A percentile compares a stretch with the other conserved stretches of the same genome.
Evolutionary conservation across 441 rosid genomes (phyloP).

Genomic region (Metrosideros polymorpha): DNA sequence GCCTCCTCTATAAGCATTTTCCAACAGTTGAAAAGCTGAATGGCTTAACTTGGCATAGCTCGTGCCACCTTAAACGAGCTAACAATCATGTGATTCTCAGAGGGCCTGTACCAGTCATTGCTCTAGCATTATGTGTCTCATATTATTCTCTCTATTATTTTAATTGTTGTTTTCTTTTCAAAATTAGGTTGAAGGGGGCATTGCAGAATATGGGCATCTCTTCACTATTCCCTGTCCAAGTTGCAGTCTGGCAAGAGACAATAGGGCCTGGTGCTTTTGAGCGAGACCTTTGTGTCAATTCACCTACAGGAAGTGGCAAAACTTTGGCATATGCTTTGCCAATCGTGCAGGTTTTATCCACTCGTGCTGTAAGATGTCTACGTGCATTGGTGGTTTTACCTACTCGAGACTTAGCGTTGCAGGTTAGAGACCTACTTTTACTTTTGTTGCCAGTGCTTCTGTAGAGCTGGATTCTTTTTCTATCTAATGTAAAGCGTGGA

Average conservation of each 20-base stretch:
- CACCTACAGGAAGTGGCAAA: slow-evolving; percentile 95
- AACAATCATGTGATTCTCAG: not conserved
- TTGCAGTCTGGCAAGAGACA: slow-evolving; percentile 89
- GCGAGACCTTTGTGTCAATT: slow-evolving; percentile 78
- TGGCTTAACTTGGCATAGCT: not conserved
- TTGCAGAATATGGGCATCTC: slow-evolving; percentile 53
- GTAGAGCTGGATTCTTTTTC: not conserved
- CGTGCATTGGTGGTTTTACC: slow-evolving; percentile 92
- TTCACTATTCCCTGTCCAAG: slow-evolving; percentile 76
- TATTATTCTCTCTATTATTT: not conserved
- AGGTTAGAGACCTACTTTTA: slow-evolving; percentile 29
- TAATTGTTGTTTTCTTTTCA: not conserved
- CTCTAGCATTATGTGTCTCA: not conserved
- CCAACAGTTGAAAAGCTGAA: not conserved
- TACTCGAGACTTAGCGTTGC: slow-evolving; percentile 87
- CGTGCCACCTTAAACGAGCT: not conserved
- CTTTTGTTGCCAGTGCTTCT: not conserved
- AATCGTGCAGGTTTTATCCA: slow-evolving; percentile 60
- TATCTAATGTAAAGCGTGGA: not conserved
- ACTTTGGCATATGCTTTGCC: slow-evolving; percentile 90
- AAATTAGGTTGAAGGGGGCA: slow-evolving; percentile 50
- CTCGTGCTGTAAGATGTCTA: slow-evolving; percentile 54
- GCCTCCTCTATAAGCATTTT: not conserved
- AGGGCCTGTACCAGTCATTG: not conserved
- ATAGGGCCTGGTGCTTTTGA: slow-evolving; percentile 84